Percentiles rank a stretch among this genome's conserved stretches.
Conservation (phyloP, 192 early-diverging fungal genomes). For the Backusella circina region DNA sequence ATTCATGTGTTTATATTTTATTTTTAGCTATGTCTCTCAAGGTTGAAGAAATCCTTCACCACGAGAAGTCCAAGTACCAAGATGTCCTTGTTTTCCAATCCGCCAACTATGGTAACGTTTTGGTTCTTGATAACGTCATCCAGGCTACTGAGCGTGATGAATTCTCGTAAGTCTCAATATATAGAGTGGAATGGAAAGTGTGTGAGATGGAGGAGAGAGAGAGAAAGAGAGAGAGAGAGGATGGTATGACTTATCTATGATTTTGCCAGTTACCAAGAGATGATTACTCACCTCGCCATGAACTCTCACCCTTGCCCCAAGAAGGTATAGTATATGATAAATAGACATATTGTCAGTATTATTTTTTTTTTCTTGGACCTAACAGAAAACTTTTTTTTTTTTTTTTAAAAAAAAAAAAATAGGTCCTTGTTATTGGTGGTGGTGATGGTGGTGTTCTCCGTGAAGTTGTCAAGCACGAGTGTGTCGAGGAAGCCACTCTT, state of each 20-base stretch:
- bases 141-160: slow-evolving; percentile 98
- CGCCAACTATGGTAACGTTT: slow-evolving; percentile 91
- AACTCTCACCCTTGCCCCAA: slow-evolving; percentile 93
- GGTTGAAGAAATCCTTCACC: slow-evolving; percentile 92
- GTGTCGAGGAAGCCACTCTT: slow-evolving; percentile 86
- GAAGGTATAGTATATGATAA: slow-evolving; percentile 53
- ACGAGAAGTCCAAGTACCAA: slow-evolving; percentile 93
- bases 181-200: not conserved
- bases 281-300: slow-evolving; percentile 97
- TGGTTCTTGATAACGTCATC: slow-evolving; percentile 97
- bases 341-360: not conserved
- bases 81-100: slow-evolving; percentile 98
- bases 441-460: slow-evolving; percentile 99
- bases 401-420: not conserved
- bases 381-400: not conserved
- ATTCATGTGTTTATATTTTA: not conserved
- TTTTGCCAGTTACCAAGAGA: slow-evolving; percentile 87
- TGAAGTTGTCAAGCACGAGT: slow-evolving; percentile 95
- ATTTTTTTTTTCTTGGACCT: not conserved
- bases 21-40: slow-evolving; percentile 87
- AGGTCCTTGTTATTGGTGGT: slow-evolving; percentile 97
- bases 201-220: too few relatives aligned
- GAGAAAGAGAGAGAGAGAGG: not conserved
- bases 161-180: slow-evolving; percentile 72
- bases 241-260: not conserved